phyloP scores from a whole-genome alignment of 2,329 filamentous ascomycete genomes.

The Calonectria leucothoes region DNA sequence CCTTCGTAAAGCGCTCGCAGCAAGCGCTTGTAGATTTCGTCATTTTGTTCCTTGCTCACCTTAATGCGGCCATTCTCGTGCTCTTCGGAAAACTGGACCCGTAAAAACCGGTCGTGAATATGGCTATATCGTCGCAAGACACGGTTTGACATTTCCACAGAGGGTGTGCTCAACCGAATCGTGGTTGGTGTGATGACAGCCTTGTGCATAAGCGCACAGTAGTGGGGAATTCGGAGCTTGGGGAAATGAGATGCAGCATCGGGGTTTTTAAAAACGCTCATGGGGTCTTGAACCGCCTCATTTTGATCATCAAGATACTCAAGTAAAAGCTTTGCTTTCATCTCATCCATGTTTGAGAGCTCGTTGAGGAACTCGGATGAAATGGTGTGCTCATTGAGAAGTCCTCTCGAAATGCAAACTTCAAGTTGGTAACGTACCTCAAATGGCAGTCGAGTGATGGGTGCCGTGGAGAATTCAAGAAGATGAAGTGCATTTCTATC shows the following conservation, averaged over 20 bases:
- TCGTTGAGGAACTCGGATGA: slow-evolving; percentile 72
- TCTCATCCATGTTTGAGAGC: slow-evolving; percentile 59
- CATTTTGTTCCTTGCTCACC: slow-evolving; percentile 64
- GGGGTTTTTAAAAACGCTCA: slow-evolving; percentile 74
- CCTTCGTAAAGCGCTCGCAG: slow-evolving; percentile 79
- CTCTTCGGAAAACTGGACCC: slow-evolving; percentile 92
- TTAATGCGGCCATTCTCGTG: slow-evolving; percentile 68
- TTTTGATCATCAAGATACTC: slow-evolving; percentile 79
- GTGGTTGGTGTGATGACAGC: slow-evolving; percentile 87
- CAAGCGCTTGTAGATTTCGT: slow-evolving; percentile 81
- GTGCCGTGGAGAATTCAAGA: slow-evolving; percentile 33
- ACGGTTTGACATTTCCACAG: slow-evolving; percentile 88
- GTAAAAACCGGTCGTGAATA: slow-evolving; percentile 81
- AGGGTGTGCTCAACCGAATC: slow-evolving; percentile 81
- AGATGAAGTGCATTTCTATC: slow-evolving; percentile 43
- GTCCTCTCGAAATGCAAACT: slow-evolving; percentile 86
- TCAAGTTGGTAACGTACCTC: slow-evolving; percentile 90
- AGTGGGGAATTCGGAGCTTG: slow-evolving; percentile 68
- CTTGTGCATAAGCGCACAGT: slow-evolving; percentile 82
- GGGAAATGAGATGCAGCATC: slow-evolving; percentile 61
- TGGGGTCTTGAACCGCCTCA: slow-evolving; percentile 73
- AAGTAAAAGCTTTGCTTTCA: slow-evolving; percentile 73
- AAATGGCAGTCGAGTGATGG: slow-evolving; percentile 67
- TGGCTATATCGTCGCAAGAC: slow-evolving; percentile 80
- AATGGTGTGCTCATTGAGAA: slow-evolving; percentile 82